Base-by-base conservation (phyloP, 208 protist species). In the Crithidia acanthocephali region DNA sequence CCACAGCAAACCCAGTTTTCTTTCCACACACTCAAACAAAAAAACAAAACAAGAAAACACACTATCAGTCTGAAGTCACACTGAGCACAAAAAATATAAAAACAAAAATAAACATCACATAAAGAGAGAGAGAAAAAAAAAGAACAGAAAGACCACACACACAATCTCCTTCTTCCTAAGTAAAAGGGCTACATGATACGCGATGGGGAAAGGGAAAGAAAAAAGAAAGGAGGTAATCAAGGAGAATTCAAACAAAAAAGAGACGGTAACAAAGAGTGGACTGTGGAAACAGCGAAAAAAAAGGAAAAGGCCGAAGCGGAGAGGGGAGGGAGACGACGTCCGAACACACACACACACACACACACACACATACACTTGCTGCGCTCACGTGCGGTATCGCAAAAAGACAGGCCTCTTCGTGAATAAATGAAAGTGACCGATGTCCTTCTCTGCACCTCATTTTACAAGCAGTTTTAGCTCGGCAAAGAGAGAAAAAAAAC, bases 101-200 rank as follows among this genome's bases (percentile, higher is more conserved):
- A 13, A 52, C 28, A 52, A 59, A 66, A 32, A 66, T 4, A n/a
- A 48, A 48, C 44, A 48, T 48, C 44, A n/a, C 44, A 48, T 48
- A n/a, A 22, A n/a, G 9, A n/a, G 9, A 15, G 18, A 48, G 18
- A n/a, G 16, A 48, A n/a, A 4, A 48, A 3, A 48, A 48, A 4
- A n/a, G 44, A 13, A 48, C 6, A 48, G 9, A 52, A 47, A 63
- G 30, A 33, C 50, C 64, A 28, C 28, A 50, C 52, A 76, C 42
- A 50, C 52, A 76, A 68, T 58, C 44, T 74, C 72, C 50, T 74
- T 61, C 55, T 65, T 66, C 25, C 52, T 20, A 64, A 64, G 72
- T 67, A 67, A 55, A 37, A 48, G 48, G 53, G 15, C 30, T 40
- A 68, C 33, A 44, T 68, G 30, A 52, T n/a, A 66, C n/a, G 60